Base-by-base conservation (phyloP, 2,329 filamentous ascomycete genomes). In the Phialocephala subalpina region DNA sequence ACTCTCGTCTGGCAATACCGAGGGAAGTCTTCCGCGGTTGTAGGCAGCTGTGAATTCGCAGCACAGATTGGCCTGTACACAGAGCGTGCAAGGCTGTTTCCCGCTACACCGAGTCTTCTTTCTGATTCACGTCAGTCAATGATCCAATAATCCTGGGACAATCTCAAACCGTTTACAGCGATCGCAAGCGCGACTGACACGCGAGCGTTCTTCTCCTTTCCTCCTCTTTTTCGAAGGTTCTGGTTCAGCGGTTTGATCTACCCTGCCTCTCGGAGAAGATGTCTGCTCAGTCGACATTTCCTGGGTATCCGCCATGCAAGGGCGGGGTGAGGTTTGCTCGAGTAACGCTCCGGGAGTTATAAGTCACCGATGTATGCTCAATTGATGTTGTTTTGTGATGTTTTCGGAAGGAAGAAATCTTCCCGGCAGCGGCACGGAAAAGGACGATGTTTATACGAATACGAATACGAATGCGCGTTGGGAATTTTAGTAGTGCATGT, bases 41-140 rank as follows among this genome's bases (percentile, higher is more conserved):
- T 86, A 86, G 0, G 79, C 78, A 22, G 83, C 82, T 27, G 81
- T 80, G 69, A 83, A 86, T 20, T 82, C 81, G 73, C 84, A 86
- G 16, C 68, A 67, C 7, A 71, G 68, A 29, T 71, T 74, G 20
- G 74, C 73, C 38, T 35, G 66, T 40, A 69, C 70, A 66, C 80
- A 82, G 1, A 78, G 70, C 12, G 71, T 67, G 62, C 81, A 82
- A 2, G 80, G 81, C 36, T 77, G 73, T 22, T 75, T 77, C 5
- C 80, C 80, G 40, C 73, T 77, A 67, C 80, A 82, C 59, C 77
- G 75, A 58, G 78, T 77, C 71, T 82, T 81, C 58, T 78, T 77
- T 57, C 76, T 78, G 58, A 11, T 47, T 22, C 18, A 60, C 5
- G 36, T 64, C 16, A 55, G 36, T 27, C 60, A 25, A 27, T 20